A percentile compares a stretch with the other conserved stretches of the same genome.
phyloP scores from a whole-genome alignment of 805 yeast species.

The Ogataea haglerorum region DNA sequence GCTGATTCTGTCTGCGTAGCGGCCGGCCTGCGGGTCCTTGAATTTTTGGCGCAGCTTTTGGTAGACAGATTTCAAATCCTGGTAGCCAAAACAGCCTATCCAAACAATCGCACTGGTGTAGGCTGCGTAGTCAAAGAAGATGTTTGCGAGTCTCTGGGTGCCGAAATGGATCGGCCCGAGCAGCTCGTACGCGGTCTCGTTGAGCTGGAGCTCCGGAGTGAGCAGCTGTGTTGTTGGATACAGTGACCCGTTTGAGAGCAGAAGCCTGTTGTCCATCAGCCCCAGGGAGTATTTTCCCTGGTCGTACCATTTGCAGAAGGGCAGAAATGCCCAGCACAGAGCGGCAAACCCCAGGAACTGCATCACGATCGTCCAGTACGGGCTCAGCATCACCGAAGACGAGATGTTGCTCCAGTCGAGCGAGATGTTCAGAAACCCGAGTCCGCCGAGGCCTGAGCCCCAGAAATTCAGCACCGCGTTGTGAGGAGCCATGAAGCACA shows the following conservation, averaged over 20 bases:
- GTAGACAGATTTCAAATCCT: constrained; percentile 19
- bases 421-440: constrained; percentile 46
- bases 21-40: neutral
- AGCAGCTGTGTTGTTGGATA: constrained; percentile 44
- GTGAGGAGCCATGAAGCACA: constrained; percentile 48
- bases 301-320: constrained; percentile 42
- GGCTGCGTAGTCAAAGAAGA: constrained; percentile 52
- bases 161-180: constrained; percentile 48
- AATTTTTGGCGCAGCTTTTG: constrained; percentile 5
- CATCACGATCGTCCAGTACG: constrained; percentile 50
- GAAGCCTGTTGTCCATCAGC: constrained; percentile 45
- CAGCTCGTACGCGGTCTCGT: constrained; percentile 42
- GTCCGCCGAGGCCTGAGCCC: constrained; percentile 53
- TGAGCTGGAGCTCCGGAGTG: constrained; percentile 38
- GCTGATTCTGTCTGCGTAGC: constrained; percentile 42
- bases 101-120: constrained; percentile 46
- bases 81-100: constrained; percentile 33
- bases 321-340: constrained; percentile 49
- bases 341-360: constrained; percentile 45
- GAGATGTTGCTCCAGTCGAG: constrained; percentile 55
- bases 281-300: constrained; percentile 36
- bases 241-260: constrained; percentile 34
- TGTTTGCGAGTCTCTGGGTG: constrained; percentile 47
- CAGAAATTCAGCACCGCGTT: constrained; percentile 40
- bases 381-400: constrained; percentile 45